Conservation (phyloP, 2,329 filamentous ascomycete genomes). For the Trichoderma koningii region DNA sequence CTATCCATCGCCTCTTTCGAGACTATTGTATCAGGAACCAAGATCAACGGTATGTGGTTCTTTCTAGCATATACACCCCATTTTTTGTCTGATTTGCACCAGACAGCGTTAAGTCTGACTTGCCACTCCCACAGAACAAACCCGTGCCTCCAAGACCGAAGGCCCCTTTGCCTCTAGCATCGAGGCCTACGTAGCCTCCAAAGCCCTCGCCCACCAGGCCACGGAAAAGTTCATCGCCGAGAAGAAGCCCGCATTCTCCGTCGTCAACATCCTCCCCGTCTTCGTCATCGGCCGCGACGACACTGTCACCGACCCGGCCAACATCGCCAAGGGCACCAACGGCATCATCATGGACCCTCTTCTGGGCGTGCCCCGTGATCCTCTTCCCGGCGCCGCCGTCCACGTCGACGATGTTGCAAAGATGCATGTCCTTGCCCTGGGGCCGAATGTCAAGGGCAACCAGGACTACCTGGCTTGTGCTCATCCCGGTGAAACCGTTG, state of each 20-base stretch:
- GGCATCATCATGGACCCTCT: conserved; percentile 40
- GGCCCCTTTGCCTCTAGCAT: conserved; percentile 38
- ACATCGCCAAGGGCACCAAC: conserved; percentile 39
- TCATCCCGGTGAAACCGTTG: neutral
- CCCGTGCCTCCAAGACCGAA: neutral
- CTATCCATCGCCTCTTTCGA: conserved; percentile 30
- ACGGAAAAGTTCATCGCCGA: conserved; percentile 40
- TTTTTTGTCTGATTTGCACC: neutral
- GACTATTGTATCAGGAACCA: neutral
- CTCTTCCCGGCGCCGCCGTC: conserved; percentile 34
- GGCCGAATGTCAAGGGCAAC: conserved; percentile 13
- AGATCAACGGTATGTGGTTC: conserved; percentile 13
- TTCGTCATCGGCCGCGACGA: conserved; percentile 44
- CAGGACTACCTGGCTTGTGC: conserved; percentile 24
- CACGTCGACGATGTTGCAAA: conserved; percentile 30
- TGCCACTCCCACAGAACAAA: neutral
- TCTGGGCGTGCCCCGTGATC: conserved; percentile 35
- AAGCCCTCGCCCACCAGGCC: conserved; percentile 39
- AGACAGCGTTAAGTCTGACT: neutral
- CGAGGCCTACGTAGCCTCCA: conserved; percentile 43
- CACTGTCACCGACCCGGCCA: conserved; percentile 28
- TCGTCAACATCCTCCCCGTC: conserved; percentile 42
- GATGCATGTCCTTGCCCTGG: conserved; percentile 22
- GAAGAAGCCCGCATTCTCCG: conserved; percentile 40
- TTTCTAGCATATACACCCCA: neutral